A percentile compares a stretch with the other conserved stretches of the same genome.
These are phyloP conservation scores for Boletus vermiculosoides DNA, from an alignment of 768 basidiomycete species.

Conservation along the genomic window DNA sequence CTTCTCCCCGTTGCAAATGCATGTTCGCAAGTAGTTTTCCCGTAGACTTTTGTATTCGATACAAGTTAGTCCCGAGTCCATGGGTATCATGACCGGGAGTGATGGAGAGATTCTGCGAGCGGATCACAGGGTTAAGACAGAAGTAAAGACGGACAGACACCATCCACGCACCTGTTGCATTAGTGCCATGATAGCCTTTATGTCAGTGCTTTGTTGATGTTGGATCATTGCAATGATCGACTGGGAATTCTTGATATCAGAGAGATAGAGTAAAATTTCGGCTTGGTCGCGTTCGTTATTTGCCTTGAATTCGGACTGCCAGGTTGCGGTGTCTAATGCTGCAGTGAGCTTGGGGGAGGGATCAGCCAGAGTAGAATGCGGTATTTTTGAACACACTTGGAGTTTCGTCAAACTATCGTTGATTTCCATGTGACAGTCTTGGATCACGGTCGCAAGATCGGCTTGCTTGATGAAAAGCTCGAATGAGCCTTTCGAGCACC, in stretches of 20 bases:
- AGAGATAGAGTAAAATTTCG: slow-evolving; percentile 43
- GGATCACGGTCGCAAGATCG: slow-evolving; percentile 44
- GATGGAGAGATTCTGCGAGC: slow-evolving; percentile 21
- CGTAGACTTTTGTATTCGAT: slow-evolving; percentile 47
- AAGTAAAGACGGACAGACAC: neutral
- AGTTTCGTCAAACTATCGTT: slow-evolving; percentile 47
- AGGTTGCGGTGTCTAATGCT: slow-evolving; percentile 44
- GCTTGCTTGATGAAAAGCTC: slow-evolving; percentile 47
- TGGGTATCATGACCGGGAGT: slow-evolving; percentile 30
- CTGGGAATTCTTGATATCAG: slow-evolving; percentile 43
- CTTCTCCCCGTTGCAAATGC: slow-evolving; percentile 53
- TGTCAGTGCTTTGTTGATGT: slow-evolving; percentile 34
- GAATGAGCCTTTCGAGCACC: slow-evolving; percentile 40
- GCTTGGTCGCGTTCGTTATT: slow-evolving; percentile 42
- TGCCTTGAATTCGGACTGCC: slow-evolving; percentile 45
- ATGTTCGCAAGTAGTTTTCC: slow-evolving; percentile 49
- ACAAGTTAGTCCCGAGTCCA: slow-evolving; percentile 50
- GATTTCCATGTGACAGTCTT: slow-evolving; percentile 44
- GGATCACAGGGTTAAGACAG: slow-evolving; percentile 15
- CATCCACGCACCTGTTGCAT: slow-evolving; percentile 45
- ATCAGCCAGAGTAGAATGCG: slow-evolving; percentile 8
- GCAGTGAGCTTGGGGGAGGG: slow-evolving; percentile 39
- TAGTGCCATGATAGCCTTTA: slow-evolving; percentile 44
- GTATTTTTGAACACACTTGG: slow-evolving; percentile 35
- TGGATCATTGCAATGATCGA: slow-evolving; percentile 35